Conservation (phyloP, 331 rosid species). For the Acacia concinna region DNA sequence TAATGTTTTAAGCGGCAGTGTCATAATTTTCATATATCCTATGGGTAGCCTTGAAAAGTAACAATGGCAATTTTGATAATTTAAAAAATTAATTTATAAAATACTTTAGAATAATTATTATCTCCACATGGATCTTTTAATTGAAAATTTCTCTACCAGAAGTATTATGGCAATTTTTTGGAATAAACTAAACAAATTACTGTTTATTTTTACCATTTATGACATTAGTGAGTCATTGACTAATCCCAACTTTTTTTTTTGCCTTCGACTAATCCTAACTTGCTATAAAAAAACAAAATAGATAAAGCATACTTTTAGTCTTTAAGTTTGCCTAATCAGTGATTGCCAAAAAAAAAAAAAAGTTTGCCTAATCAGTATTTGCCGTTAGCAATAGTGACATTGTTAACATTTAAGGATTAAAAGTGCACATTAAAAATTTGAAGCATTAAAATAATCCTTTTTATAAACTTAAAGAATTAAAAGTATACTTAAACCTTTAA, state of each 20-base stretch:
- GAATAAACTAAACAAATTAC: neutral
- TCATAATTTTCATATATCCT: too few species aligned
- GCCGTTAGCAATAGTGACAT: accelerated
- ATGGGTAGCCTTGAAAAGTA: neutral
- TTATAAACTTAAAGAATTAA: too few species aligned
- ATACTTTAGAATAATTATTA: neutral
- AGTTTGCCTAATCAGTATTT: too few species aligned
- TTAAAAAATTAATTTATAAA: neutral
- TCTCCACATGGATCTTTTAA: neutral
- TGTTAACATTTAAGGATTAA: too few species aligned
- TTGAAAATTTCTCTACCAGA: neutral
- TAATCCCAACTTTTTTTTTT: neutral
- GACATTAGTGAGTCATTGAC: neutral
- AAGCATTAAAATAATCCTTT: accelerated
- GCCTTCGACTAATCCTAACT: too few species aligned
- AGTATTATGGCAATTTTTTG: neutral
- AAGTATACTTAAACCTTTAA: too few species aligned
- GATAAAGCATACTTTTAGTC: too few species aligned
- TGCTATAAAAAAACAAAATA: too few species aligned
- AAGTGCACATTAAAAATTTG: too few species aligned
- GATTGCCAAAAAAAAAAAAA: too few species aligned
- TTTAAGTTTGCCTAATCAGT: too few species aligned
- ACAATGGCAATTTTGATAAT: neutral
- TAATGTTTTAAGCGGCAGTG: neutral
- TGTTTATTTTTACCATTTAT: neutral